Conservation (phyloP, 108 stramenopile species). For the Nannochloropsis salina region DNA sequence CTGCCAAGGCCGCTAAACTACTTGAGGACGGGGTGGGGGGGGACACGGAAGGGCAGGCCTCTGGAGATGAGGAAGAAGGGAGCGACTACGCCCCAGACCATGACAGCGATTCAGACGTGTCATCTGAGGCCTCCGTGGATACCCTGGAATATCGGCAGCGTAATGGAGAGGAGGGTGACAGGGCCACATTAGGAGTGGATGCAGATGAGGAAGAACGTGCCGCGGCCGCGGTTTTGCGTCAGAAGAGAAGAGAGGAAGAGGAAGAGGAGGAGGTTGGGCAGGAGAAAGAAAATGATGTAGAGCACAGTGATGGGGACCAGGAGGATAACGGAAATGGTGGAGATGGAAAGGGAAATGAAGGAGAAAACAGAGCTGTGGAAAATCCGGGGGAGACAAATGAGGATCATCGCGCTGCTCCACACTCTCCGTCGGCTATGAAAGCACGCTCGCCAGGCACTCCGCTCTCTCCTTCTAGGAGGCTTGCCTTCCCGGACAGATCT, state of each 20-base stretch:
- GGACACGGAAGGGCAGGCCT: neutral
- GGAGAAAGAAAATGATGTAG: neutral
- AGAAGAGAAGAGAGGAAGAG: neutral
- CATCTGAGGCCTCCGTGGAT: neutral
- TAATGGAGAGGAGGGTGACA: conserved; percentile 10
- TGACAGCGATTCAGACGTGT: neutral
- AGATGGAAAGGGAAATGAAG: neutral
- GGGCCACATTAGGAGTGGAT: conserved; percentile 1
- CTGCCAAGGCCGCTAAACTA: neutral
- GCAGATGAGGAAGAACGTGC: neutral
- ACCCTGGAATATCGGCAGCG: neutral
- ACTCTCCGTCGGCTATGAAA: too few species aligned
- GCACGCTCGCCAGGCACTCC: too few species aligned
- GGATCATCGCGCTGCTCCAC: too few species aligned
- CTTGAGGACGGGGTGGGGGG: neutral
- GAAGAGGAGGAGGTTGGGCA: neutral
- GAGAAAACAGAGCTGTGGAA: too few species aligned
- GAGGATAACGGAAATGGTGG: neutral
- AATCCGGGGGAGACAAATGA: too few species aligned
- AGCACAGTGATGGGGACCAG: neutral
- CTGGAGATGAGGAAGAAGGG: neutral
- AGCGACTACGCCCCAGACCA: conserved; percentile 22
- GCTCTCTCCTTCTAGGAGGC: too few species aligned
- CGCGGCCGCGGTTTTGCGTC: neutral
- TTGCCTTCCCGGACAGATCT: too few species aligned